Evolutionary conservation across 2,329 filamentous ascomycete genomes (phyloP).

Genomic region (Lasiodiplodia gonubiensis): DNA sequence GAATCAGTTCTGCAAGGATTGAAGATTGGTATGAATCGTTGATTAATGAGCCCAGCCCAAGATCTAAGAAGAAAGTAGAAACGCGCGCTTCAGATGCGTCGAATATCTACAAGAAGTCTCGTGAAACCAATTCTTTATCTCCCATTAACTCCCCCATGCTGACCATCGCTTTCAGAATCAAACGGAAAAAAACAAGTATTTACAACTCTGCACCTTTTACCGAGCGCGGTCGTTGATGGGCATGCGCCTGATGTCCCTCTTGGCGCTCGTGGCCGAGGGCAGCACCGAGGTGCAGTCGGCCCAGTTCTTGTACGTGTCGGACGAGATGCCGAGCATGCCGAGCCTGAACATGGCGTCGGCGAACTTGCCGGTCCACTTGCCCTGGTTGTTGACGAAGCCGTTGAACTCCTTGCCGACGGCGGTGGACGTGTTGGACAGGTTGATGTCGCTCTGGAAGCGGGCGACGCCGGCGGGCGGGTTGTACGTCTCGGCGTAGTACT

Average conservation of each 20-base stretch:
- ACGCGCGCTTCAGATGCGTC: no score
- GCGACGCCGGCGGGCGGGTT: conserved; percentile 1
- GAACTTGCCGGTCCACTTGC: conserved; percentile 42
- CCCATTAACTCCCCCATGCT: neutral
- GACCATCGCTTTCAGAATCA: neutral
- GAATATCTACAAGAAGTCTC: neutral
- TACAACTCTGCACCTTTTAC: neutral
- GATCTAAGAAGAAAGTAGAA: neutral
- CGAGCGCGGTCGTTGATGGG: conserved; percentile 23
- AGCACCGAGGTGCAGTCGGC: conserved; percentile 24
- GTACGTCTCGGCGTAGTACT: conserved; percentile 51
- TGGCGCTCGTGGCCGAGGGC: neutral
- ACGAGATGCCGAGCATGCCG: conserved; percentile 10
- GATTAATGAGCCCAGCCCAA: neutral
- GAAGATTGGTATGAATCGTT: neutral
- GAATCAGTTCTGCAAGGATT: neutral
- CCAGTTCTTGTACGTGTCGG: conserved; percentile 1
- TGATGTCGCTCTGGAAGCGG: conserved; percentile 38
- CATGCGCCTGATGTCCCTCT: conserved; percentile 8
- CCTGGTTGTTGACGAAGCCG: conserved; percentile 35
- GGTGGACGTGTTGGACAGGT: conserved; percentile 32
- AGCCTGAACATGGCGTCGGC: conserved; percentile 32
- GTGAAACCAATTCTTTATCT: neutral
- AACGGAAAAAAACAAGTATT: neutral
- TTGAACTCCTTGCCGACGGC: conserved; percentile 35